These are phyloP conservation scores for Niebla homalea DNA, from an alignment of 495 filamentous ascomycete species.

Conservation along the genomic window DNA sequence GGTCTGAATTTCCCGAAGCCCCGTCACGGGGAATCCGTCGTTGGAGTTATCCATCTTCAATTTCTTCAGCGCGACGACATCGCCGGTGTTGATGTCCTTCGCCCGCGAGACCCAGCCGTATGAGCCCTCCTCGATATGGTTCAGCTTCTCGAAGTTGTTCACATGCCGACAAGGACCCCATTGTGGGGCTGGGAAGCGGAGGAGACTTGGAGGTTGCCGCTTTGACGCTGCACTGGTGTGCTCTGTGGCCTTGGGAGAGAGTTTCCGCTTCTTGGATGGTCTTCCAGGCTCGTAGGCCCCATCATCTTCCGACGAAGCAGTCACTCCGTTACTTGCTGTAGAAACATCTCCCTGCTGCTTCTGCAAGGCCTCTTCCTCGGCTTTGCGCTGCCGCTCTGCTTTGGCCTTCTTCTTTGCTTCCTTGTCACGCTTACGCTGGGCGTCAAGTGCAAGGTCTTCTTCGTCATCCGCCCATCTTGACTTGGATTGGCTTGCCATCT, in stretches of 20 bases:
- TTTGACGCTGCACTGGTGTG: slow-evolving; percentile 12
- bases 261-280: slow-evolving; percentile 30
- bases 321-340: slow-evolving; percentile 10
- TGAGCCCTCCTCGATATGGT: slow-evolving; percentile 93
- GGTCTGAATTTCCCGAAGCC: slow-evolving; percentile 75
- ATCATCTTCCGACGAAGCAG: background rate
- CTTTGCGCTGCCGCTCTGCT: slow-evolving; percentile 67
- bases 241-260: slow-evolving; percentile 30
- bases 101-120: slow-evolving; percentile 92
- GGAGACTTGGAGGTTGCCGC: slow-evolving; percentile 29
- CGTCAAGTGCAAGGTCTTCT: slow-evolving; percentile 59
- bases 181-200: slow-evolving; percentile 55
- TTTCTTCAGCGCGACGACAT: slow-evolving; percentile 86
- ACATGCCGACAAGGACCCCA: slow-evolving; percentile 72
- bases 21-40: slow-evolving; percentile 86
- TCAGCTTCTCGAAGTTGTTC: slow-evolving; percentile 80
- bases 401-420: slow-evolving; percentile 80
- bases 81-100: slow-evolving; percentile 62
- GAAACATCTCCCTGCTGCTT: slow-evolving; percentile 16
- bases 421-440: slow-evolving; percentile 69
- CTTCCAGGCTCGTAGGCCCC: slow-evolving; percentile 11
- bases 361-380: slow-evolving; percentile 44
- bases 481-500: slow-evolving; percentile 50
- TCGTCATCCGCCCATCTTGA: slow-evolving; percentile 82
- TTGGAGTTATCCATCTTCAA: slow-evolving; percentile 78